These are phyloP conservation scores for Botrytis porri DNA, from an alignment of 2,329 filamentous ascomycete species.

Conservation along the genomic window DNA sequence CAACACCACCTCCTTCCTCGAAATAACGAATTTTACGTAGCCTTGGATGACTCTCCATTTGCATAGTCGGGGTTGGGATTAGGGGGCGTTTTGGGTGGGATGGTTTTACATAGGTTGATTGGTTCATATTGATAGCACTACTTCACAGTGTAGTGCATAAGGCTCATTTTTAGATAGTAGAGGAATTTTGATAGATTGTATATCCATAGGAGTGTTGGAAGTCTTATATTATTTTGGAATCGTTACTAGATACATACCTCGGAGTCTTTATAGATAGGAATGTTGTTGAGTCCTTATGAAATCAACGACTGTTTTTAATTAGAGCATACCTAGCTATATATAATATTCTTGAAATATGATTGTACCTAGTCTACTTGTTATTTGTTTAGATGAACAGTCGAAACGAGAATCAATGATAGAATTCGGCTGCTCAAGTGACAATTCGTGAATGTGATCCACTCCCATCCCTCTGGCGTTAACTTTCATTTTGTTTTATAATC, in stretches of 20 bases:
- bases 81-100: constrained; percentile 21
- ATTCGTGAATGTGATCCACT: not conserved
- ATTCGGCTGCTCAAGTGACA: not conserved
- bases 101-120: constrained; percentile 15
- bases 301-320: constrained; percentile 9
- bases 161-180: constrained; percentile 20
- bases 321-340: constrained; percentile 2
- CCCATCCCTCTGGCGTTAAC: not conserved
- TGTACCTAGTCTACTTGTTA: not conserved
- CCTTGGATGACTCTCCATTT: constrained; percentile 21
- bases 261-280: constrained; percentile 10
- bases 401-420: not conserved
- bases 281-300: not conserved
- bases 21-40: constrained; percentile 26
- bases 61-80: constrained; percentile 21
- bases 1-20: constrained; percentile 42
- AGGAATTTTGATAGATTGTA: constrained; percentile 32
- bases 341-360: not conserved
- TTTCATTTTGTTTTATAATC: not conserved
- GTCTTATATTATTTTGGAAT: constrained; percentile 12
- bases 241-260: constrained; percentile 18
- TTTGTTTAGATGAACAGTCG: not conserved
- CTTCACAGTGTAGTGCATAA: constrained; percentile 25
- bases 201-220: constrained; percentile 21
- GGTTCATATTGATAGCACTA: constrained; percentile 17